Evolutionary conservation across 73 alveolate species (phyloP), one percentile per base, ranked within the genome.

Genomic region (Loxodes magnus): DNA sequence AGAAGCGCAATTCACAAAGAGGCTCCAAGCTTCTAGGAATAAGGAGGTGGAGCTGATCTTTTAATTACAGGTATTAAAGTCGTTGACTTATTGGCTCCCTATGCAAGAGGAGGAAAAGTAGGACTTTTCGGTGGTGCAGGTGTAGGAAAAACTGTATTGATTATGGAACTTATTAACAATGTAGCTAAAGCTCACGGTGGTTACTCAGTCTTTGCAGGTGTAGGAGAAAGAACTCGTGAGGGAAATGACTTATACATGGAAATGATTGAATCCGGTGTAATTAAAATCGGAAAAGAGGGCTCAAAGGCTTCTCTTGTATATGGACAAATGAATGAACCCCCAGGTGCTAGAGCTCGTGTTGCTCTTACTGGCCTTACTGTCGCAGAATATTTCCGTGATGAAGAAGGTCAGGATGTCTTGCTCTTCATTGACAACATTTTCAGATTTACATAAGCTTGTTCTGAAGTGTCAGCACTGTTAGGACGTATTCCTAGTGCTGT

Each of bases 241-340:
- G 96, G 95, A 35, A 82, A 82, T 42, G 95, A 82, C 62, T 65
- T 82, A 50, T 82, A 82, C 56, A 64, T 61, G 69, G 95, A 82
- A 77, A 82, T 82, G 95, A 82, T 82, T 51, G 83, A 82, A 51
- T 70, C 91, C 3, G 95, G 95, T 50, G 85, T 70, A 55, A 71
- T 69, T 54, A 68, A 51, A 30, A 28, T 71, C 22, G 71, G 43
- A 35, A 76, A 56, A 5, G 54, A 44, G 26, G 88, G 84, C 42
- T 77, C 91, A 64, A 75, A 87, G 79, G 93, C 95, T 10, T 94
- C 98, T 30, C 83, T 90, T 39, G 94, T 90, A 66, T 90, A 87
- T 69, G 98, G 98, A 46, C 92, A 90, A 77, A 90, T 90, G 98
- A 90, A 90, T 70, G 98, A 90, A 82, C 96, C 95, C 41, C 95